Evolutionary conservation across 345 rosid genomes (phyloP), one percentile per base, ranked within the genome.

Genomic region (Mallotus nudiflorus): DNA sequence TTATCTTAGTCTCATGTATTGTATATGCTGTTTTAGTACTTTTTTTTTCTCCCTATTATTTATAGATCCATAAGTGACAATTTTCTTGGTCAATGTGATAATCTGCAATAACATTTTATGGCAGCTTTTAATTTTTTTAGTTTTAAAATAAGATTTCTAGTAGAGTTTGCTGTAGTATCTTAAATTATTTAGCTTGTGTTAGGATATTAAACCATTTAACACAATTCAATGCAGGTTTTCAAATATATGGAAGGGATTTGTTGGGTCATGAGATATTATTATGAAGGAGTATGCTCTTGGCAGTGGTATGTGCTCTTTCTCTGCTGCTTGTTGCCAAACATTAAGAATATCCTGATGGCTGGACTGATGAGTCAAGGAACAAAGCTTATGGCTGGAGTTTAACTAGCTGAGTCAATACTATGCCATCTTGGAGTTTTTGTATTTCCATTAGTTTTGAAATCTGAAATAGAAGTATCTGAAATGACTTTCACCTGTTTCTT

Each of bases 191-290:
- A 35, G 37, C 16, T 6, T 3, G 11, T 31, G 11, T 1, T 20
- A 51, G 27, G 55, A 51, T 59, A 4, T 33, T 50, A 18, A 6
- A 15, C 35, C 8, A 42, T 51, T 53, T 29, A 6, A 18, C 40
- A 22, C 52, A 49, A 27, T 51, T 35, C 27, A 3, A 13, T 10
- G 46, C 40, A 73, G 76, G 76, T 65, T 27, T 29, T 56, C 2
- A 66, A 66, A 57, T 73, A 65, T 58, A 58, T 66, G 13, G 76
- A 73, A 66, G 76, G 76, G 59, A 22, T 73, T 16, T 57, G 66
- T 39, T 73, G 76, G 76, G 76, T 73, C 58, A 73, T 73, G 76
- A 70, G 28, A 19, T 73, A 73, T 55, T 73, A 73, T 52, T 66
- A 66, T 39, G 66, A 73, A 46, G 76, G 71, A 35, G 71, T 73